These are phyloP conservation scores for Pseudozyma thailandica DNA, from an alignment of 1,284 basidiomycete genomes.

Conservation along the genomic window DNA sequence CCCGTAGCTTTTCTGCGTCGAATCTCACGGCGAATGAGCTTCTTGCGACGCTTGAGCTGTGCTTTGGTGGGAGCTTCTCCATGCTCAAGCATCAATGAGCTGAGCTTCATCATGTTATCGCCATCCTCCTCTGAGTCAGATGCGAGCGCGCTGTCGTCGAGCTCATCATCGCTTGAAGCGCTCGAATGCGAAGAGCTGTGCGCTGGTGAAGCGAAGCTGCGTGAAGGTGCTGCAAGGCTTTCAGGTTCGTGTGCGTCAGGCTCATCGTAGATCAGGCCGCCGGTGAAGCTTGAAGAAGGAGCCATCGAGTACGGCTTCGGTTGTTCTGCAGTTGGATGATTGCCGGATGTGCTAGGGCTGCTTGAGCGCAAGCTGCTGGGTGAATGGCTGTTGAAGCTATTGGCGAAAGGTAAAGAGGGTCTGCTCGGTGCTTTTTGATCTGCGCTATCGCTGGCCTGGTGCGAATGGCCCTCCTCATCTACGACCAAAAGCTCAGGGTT, in stretches of 20 bases:
- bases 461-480: slow-evolving; percentile 41
- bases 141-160: slow-evolving; percentile 19
- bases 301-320: slow-evolving; percentile 2
- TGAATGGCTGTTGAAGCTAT: slow-evolving; percentile 25
- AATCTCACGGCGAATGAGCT: slow-evolving; percentile 49
- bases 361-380: slow-evolving; percentile 30
- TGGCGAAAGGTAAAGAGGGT: slow-evolving; percentile 10
- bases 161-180: slow-evolving; percentile 36
- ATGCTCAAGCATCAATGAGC: slow-evolving; percentile 48
- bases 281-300: slow-evolving; percentile 23
- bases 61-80: slow-evolving; percentile 52
- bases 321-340: slow-evolving; percentile 3
- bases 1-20: slow-evolving; percentile 44
- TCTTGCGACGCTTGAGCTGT: slow-evolving; percentile 44
- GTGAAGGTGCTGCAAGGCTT: background rate
- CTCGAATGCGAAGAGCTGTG: slow-evolving; percentile 19
- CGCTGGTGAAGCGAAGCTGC: background rate
- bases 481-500: slow-evolving; percentile 39
- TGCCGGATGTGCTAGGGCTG: slow-evolving; percentile 6
- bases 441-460: slow-evolving; percentile 5
- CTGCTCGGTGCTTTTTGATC: background rate
- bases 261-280: slow-evolving; percentile 27
- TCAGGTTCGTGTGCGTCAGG: slow-evolving; percentile 28
- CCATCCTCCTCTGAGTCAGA: slow-evolving; percentile 25
- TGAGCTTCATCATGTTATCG: slow-evolving; percentile 22